Percentiles rank a stretch among this genome's conserved stretches.
phyloP scores from a whole-genome alignment of 2,329 filamentous ascomycete species.

The Torrubiellomyces zombiae region DNA sequence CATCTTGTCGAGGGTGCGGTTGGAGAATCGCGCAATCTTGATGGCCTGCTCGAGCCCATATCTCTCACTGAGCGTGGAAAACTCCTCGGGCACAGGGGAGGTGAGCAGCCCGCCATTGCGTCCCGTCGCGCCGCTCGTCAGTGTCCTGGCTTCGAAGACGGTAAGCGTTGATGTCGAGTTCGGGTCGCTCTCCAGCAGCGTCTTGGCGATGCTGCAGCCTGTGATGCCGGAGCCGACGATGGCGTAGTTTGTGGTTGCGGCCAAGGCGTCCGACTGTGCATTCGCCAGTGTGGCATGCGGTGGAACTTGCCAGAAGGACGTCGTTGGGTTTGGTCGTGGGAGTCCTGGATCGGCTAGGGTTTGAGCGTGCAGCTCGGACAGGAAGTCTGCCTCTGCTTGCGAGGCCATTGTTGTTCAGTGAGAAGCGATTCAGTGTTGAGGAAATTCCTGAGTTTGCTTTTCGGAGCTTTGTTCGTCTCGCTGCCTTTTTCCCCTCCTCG shows the following conservation, averaged over 20 bases:
- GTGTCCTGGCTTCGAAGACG: constrained; percentile 12
- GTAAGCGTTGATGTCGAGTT: constrained; percentile 5
- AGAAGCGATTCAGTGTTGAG: too few species aligned
- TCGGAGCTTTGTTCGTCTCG: too few species aligned
- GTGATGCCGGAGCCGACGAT: constrained; percentile 17
- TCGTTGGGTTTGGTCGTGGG: constrained; percentile 9
- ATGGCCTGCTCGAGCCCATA: constrained; percentile 19
- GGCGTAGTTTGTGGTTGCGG: constrained; percentile 7
- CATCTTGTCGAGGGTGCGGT: constrained; percentile 16
- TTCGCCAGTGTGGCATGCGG: constrained; percentile 8
- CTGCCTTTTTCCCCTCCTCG: too few species aligned
- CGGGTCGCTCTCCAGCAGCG: constrained; percentile 10
- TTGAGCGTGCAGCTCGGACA: constrained; percentile 3
- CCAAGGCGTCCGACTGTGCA: constrained; percentile 8
- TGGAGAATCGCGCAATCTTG: constrained; percentile 24
- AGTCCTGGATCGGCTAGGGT: constrained; percentile 9
- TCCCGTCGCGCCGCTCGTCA: constrained; percentile 14
- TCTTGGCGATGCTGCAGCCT: constrained; percentile 11
- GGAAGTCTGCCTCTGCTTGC: constrained; percentile 1
- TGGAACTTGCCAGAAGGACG: constrained; percentile 11
- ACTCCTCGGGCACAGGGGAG: constrained; percentile 20
- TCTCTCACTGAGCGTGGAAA: constrained; percentile 12
- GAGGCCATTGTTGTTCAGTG: background rate
- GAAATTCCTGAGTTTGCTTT: too few species aligned
- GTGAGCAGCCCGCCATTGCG: constrained; percentile 14